Conservation (phyloP, 1,284 basidiomycete genomes). For the Erythrobasidium hasegawianum region DNA sequence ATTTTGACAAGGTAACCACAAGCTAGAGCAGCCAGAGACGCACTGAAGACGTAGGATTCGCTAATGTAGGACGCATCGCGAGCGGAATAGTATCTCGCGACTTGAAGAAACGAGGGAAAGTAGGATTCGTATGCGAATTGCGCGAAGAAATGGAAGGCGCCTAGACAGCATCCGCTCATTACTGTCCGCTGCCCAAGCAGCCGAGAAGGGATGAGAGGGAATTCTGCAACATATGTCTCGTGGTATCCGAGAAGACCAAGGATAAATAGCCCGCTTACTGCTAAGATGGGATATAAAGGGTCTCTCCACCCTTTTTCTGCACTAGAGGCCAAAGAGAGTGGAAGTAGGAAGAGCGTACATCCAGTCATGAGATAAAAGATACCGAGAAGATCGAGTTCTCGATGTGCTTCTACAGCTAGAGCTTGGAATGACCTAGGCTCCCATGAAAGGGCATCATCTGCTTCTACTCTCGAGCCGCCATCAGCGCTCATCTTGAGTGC, state of each 20-base stretch:
- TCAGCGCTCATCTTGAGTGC: constrained; percentile 23
- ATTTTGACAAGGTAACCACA: constrained; percentile 42
- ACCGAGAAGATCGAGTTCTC: constrained; percentile 44
- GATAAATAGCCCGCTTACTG: constrained; percentile 36
- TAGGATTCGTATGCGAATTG: constrained; percentile 43
- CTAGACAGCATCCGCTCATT: constrained; percentile 41
- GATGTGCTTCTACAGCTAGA: constrained; percentile 27
- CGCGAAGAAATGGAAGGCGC: constrained; percentile 45
- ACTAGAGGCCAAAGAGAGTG: constrained; percentile 43
- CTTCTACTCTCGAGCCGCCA: not conserved
- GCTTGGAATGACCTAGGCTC: constrained; percentile 13
- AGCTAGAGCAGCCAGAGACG: constrained; percentile 44
- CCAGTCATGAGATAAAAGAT: constrained; percentile 42
- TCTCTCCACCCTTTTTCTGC: constrained; percentile 40
- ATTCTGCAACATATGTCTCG: constrained; percentile 39
- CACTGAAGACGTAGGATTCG: constrained; percentile 46
- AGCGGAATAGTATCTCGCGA: constrained; percentile 44
- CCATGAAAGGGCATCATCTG: constrained; percentile 15
- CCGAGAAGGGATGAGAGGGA: constrained; percentile 44
- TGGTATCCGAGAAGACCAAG: constrained; percentile 44
- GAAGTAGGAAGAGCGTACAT: constrained; percentile 42
- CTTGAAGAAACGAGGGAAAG: constrained; percentile 46
- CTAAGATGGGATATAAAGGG: constrained; percentile 37
- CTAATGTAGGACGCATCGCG: constrained; percentile 45
- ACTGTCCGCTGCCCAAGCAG: constrained; percentile 44